phyloP scores from a whole-genome alignment of 2,329 filamentous ascomycete species.

The Aspergillus carbonarius region DNA sequence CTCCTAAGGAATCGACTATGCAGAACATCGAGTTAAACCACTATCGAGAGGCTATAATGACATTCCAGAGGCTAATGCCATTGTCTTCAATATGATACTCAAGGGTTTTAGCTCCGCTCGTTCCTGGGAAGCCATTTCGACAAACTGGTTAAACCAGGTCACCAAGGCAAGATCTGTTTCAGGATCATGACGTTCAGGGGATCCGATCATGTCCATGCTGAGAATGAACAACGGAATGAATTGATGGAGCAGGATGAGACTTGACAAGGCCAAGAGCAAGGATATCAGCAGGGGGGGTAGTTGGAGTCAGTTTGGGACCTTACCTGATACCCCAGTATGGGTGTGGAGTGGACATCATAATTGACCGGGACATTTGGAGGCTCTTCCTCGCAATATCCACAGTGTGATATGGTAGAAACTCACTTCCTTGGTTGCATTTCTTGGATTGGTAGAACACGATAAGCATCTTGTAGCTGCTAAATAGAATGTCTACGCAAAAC shows the following conservation, averaged over 20 bases:
- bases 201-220: constrained; percentile 13
- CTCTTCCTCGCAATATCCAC: constrained; percentile 12
- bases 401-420: constrained; percentile 7
- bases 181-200: not conserved
- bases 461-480: constrained; percentile 21
- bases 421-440: constrained; percentile 8
- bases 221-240: constrained; percentile 17
- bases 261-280: not conserved
- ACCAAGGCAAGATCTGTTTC: constrained; percentile 10
- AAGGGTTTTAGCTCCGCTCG: constrained; percentile 6
- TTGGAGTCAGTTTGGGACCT: not conserved
- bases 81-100: not conserved
- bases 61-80: not conserved
- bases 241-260: constrained; percentile 17
- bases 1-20: too few relatives aligned
- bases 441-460: constrained; percentile 21
- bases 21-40: not conserved
- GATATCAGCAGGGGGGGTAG: not conserved
- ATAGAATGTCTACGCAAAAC: constrained; percentile 19
- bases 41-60: not conserved
- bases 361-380: constrained; percentile 3
- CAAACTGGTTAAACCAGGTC: constrained; percentile 12
- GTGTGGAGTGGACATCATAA: not conserved
- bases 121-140: constrained; percentile 9
- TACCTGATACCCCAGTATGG: constrained; percentile 11